Evolutionary conservation across 768 basidiomycete genomes (phyloP).

Genomic region (Tulasnella sp.): DNA sequence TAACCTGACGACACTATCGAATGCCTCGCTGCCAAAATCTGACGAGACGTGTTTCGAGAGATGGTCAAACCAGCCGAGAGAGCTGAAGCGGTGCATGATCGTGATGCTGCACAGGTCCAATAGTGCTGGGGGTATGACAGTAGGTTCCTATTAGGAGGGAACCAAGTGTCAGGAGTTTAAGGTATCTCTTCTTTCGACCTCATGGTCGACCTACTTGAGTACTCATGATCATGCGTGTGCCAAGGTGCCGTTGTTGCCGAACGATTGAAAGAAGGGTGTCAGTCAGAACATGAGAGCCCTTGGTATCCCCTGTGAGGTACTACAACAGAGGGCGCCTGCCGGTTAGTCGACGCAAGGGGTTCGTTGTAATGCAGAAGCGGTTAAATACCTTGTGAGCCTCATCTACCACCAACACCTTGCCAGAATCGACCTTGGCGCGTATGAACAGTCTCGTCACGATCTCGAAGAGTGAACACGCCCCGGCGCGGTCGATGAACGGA

Average conservation of each 20-base stretch:
- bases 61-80: slow-evolving; percentile 44
- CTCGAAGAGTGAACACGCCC: slow-evolving; percentile 72
- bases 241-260: slow-evolving; percentile 33
- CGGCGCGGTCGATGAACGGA: slow-evolving; percentile 63
- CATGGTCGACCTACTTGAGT: slow-evolving; percentile 22
- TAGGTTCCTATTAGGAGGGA: slow-evolving; percentile 21
- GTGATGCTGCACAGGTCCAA: slow-evolving; percentile 32
- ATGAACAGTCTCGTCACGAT: slow-evolving; percentile 68
- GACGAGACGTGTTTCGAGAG: slow-evolving; percentile 48
- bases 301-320: slow-evolving; percentile 26
- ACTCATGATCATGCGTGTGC: slow-evolving; percentile 31
- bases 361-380: not conserved
- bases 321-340: not conserved
- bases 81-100: slow-evolving; percentile 16
- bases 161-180: not conserved
- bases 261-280: slow-evolving; percentile 23
- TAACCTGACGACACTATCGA: slow-evolving; percentile 66
- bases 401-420: slow-evolving; percentile 29
- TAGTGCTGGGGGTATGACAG: slow-evolving; percentile 25
- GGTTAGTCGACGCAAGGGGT: not conserved
- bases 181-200: no score
- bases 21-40: slow-evolving; percentile 61
- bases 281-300: slow-evolving; percentile 44
- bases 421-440: slow-evolving; percentile 18
- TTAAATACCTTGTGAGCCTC: slow-evolving; percentile 49